These are phyloP conservation scores for Claviceps digitariae DNA, from an alignment of 2,329 filamentous ascomycete genomes.

Conservation along the genomic window DNA sequence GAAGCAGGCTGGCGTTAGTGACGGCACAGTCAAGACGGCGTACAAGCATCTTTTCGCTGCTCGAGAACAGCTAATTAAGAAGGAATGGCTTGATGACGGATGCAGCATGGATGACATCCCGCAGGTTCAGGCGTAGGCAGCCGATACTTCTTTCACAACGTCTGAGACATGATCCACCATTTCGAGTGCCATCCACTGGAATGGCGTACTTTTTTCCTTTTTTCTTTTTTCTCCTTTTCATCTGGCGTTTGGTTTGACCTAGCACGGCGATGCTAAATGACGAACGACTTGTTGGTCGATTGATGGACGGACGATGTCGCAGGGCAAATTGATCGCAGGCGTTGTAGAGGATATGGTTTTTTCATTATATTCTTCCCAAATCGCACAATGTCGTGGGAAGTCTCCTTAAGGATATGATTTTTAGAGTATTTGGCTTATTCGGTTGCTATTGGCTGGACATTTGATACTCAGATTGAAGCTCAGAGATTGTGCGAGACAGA, in stretches of 20 bases:
- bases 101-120: slow-evolving; percentile 62
- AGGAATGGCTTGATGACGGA: slow-evolving; percentile 60
- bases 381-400: not conserved
- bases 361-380: not conserved
- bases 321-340: not conserved
- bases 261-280: not conserved
- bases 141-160: not conserved
- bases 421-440: not conserved
- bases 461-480: not conserved
- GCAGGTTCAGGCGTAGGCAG: slow-evolving; percentile 19
- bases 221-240: not conserved
- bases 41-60: slow-evolving; percentile 78
- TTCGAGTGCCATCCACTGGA: not conserved
- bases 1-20: slow-evolving; percentile 73
- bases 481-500: not conserved
- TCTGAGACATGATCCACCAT: not conserved
- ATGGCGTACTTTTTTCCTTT: not conserved
- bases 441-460: not conserved
- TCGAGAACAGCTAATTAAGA: slow-evolving; percentile 59
- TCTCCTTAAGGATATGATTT: not conserved
- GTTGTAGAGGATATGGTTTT: not conserved
- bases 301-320: not conserved
- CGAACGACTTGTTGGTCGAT: not conserved
- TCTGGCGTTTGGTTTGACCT: not conserved
- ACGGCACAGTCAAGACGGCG: slow-evolving; percentile 90